These are phyloP conservation scores for Leishmania major DNA, from an alignment of 208 protist species.

Conservation along the genomic window DNA sequence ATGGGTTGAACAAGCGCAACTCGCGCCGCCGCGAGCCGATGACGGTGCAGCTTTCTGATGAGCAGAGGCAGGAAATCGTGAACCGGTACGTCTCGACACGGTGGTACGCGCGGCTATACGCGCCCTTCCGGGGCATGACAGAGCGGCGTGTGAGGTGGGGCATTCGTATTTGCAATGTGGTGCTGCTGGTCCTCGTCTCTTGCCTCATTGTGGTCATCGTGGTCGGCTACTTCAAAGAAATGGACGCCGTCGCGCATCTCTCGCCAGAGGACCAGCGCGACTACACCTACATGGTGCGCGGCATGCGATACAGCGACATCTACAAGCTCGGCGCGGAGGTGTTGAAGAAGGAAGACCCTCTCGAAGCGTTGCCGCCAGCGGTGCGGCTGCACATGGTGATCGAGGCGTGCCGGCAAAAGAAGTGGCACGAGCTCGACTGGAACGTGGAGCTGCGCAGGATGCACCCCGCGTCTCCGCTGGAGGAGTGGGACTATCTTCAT, in stretches of 20 bases:
- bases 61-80: constrained; percentile 65
- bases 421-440: constrained; percentile 74
- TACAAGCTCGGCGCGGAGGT: constrained; percentile 47
- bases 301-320: constrained; percentile 80
- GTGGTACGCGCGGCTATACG: constrained; percentile 60
- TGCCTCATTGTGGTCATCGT: constrained; percentile 21
- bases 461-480: constrained; percentile 40
- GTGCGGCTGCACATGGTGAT: constrained; percentile 63
- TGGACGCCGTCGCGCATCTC: constrained; percentile 50
- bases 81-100: constrained; percentile 49
- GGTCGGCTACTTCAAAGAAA: constrained; percentile 56
- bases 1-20: constrained; percentile 36
- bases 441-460: constrained; percentile 49
- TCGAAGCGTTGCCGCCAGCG: constrained; percentile 56
- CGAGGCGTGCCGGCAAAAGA: constrained; percentile 51
- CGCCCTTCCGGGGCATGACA: constrained; percentile 51
- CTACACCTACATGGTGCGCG: constrained; percentile 67
- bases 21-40: constrained; percentile 15
- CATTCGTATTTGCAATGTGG: constrained; percentile 35
- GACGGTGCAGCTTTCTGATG: constrained; percentile 52
- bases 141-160: constrained; percentile 56
- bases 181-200: constrained; percentile 10
- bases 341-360: constrained; percentile 64
- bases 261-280: constrained; percentile 58
- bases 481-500: constrained; percentile 62